These are phyloP conservation scores for Tulasnella sp. DNA, from an alignment of 768 basidiomycete species.

Conservation along the genomic window DNA sequence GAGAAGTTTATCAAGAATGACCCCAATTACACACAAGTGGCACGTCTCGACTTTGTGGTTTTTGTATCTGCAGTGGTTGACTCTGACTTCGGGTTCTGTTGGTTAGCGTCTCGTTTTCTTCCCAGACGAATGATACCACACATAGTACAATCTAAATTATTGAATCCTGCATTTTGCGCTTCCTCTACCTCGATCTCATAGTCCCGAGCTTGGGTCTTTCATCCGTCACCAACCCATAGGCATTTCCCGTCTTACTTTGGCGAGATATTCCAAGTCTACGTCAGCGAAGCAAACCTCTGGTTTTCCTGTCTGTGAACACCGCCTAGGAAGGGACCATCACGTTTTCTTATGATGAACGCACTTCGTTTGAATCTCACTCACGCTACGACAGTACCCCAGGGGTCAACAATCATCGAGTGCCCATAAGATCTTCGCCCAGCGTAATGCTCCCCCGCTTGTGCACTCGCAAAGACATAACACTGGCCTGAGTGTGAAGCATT, in stretches of 20 bases:
- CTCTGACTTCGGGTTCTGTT: not conserved
- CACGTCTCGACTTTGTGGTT: not conserved
- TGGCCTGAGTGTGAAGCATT: conserved; percentile 26
- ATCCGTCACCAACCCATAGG: conserved; percentile 35
- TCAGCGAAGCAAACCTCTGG: conserved; percentile 36
- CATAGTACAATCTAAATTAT: not conserved
- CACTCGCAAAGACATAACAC: conserved; percentile 39
- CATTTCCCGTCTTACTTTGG: conserved; percentile 37
- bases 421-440: conserved; percentile 37
- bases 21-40: conserved; percentile 10
- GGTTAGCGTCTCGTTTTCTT: not conserved
- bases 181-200: not conserved
- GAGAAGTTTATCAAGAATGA: not conserved
- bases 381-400: conserved; percentile 39
- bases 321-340: conserved; percentile 25
- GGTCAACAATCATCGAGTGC: conserved; percentile 39
- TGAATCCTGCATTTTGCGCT: not conserved
- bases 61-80: not conserved
- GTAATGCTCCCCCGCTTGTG: conserved; percentile 38
- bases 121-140: not conserved
- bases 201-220: not conserved
- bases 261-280: conserved; percentile 35
- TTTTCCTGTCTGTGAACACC: conserved; percentile 30
- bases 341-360: not conserved
- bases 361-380: not conserved